Evolutionary conservation across 1,284 basidiomycete genomes (phyloP), one percentile per base, ranked within the genome.

Genomic region (Vanrija sp.): DNA sequence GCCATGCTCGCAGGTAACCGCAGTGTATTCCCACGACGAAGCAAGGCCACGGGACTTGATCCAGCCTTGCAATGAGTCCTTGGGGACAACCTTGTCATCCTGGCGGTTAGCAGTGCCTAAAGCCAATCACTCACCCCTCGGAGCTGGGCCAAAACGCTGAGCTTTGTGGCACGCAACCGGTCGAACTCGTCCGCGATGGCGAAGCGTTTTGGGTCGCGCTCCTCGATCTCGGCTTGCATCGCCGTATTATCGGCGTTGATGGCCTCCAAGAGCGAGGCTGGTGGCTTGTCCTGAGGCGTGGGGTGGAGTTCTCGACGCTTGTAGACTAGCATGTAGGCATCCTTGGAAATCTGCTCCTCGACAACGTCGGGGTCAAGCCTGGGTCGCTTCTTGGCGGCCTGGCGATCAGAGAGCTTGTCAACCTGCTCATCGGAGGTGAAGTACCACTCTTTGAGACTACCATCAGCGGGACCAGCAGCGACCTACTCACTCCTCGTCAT

Each of bases 321-420:
- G 73, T 95, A 96, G 47, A 96, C 85, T 37, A 95, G 81, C 90
- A 95, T 93, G 75, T 96, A 95, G 22, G 89, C 89, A 62, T 93
- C 89, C 70, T 83, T 86, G 1, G 89, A 92, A 59, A 56, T 75
- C 69, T 44, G 64, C 56, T 46, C 61, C 57, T 47, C 62, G 53
- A 25, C 57, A 20, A 44, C 20, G 2, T 49, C 53, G 46, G 35
- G 57, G 39, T 19, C 53, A 31, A 31, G 31, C 53, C 27, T 42
- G 44, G 15, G 42, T 53, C 51, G 48, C 49, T 57, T 23, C 53
- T 51, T 42, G 62, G 41, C 53, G 39, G 45, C 68, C 49, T 46
- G 24, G 1, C 43, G 51, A 6, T 53, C 63, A 27, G 45, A 51
- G 53, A 43, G 52, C 53, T 46, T 66, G 38, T 50, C 42, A 41